A percentile compares a stretch with the other conserved stretches of the same genome.
phyloP scores from a whole-genome alignment of 2,329 filamentous ascomycete species.

The Claviceps purpurea region DNA sequence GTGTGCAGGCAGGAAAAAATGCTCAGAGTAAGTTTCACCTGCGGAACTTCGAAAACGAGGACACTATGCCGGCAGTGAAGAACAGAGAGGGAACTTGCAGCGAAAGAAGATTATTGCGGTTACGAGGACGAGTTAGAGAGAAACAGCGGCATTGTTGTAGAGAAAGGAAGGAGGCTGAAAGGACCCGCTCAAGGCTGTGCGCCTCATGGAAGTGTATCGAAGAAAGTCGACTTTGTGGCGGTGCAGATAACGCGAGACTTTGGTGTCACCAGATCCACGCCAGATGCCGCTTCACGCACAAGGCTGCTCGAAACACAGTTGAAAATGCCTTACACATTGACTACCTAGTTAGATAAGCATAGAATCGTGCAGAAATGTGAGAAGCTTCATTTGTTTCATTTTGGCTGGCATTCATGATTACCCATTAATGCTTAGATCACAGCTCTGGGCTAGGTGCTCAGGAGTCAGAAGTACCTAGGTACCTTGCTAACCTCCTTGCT shows the following conservation, averaged over 20 bases:
- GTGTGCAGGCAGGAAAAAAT: not conserved
- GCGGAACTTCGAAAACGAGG: not conserved
- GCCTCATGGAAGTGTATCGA: constrained; percentile 31
- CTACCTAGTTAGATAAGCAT: too few species aligned
- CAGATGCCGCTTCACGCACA: not conserved
- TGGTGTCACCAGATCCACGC: not conserved
- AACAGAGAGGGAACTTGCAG: not conserved
- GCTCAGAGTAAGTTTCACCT: not conserved
- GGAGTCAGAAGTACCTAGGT: not conserved
- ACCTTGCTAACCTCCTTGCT: constrained; percentile 1
- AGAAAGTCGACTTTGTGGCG: constrained; percentile 28
- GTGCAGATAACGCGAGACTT: constrained; percentile 14
- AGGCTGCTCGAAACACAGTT: not conserved
- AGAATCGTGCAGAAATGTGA: too few species aligned
- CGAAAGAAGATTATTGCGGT: not conserved
- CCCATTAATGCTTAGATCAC: too few species aligned
- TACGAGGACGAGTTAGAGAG: not conserved
- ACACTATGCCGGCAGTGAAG: not conserved
- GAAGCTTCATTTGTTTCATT: too few species aligned
- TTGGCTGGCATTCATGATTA: too few species aligned
- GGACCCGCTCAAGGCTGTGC: constrained; percentile 17
- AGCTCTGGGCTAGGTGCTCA: not conserved
- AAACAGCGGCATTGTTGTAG: not conserved
- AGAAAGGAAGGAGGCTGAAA: constrained; percentile 15
- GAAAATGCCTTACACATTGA: too few species aligned